These are phyloP conservation scores for Caryopteris hybrid DNA, from an alignment of 305 asterid species.

Conservation along the genomic window DNA sequence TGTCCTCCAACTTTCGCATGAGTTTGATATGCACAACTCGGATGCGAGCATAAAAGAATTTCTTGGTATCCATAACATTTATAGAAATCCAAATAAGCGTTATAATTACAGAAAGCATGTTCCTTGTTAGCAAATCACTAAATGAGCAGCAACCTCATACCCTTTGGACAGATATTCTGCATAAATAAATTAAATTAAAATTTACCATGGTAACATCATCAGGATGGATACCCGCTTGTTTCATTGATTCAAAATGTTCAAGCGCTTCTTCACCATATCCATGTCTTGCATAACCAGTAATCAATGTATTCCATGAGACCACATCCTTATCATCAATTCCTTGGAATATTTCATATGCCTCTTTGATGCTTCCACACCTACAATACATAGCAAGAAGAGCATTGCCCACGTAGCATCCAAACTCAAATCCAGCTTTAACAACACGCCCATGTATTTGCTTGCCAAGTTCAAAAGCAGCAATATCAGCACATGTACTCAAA, in stretches of 20 bases:
- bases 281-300: slow-evolving; percentile 83
- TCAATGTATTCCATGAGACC: slow-evolving; percentile 88
- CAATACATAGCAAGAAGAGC: slow-evolving; percentile 92
- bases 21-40: not conserved
- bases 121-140: not conserved
- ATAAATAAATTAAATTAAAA: not conserved
- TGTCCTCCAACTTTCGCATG: not conserved
- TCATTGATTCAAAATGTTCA: slow-evolving; percentile 60
- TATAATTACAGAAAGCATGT: not conserved
- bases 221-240: slow-evolving; percentile 44
- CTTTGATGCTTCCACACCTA: slow-evolving; percentile 82
- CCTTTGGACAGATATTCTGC: not conserved
- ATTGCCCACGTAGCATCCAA: slow-evolving; percentile 75
- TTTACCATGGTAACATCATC: slow-evolving; percentile 93
- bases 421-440: slow-evolving; percentile 69
- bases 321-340: slow-evolving; percentile 63
- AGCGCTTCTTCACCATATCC: slow-evolving; percentile 84
- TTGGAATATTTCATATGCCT: slow-evolving; percentile 55
- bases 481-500: slow-evolving; percentile 78
- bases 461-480: slow-evolving; percentile 83
- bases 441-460: slow-evolving; percentile 75
- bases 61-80: not conserved
- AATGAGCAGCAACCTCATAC: not conserved
- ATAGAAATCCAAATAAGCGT: slow-evolving; percentile 4
- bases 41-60: not conserved